Conservation (phyloP, 2,329 filamentous ascomycete species). For the Chaetothyriales sp. region DNA sequence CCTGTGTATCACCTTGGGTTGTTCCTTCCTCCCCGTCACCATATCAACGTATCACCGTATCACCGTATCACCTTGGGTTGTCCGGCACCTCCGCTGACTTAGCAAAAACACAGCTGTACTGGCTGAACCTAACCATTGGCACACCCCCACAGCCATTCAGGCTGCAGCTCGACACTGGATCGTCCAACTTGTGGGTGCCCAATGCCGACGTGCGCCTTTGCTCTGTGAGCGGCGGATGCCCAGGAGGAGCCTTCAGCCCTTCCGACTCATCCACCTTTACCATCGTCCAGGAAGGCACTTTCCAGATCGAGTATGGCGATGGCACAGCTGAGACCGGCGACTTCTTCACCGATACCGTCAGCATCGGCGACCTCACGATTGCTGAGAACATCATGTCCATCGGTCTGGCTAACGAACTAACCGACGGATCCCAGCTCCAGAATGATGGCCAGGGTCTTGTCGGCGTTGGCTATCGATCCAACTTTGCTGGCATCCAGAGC, state of each 20-base stretch:
- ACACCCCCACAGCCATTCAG: slow-evolving; percentile 12
- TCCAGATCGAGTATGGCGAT: slow-evolving; percentile 41
- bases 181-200: slow-evolving; percentile 12
- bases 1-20: background rate
- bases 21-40: no score
- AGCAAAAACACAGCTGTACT: background rate
- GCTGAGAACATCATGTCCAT: slow-evolving; percentile 50
- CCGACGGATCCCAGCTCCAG: slow-evolving; percentile 36
- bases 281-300: background rate
- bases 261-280: background rate
- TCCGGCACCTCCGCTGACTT: background rate
- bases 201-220: slow-evolving; percentile 2
- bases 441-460: slow-evolving; percentile 48
- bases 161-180: slow-evolving; percentile 13
- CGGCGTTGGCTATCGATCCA: slow-evolving; percentile 36
- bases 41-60: no score
- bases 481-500: slow-evolving; percentile 24
- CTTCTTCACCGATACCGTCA: slow-evolving; percentile 1
- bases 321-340: slow-evolving; percentile 40
- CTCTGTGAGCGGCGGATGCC: background rate
- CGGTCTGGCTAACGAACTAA: slow-evolving; percentile 42
- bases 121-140: slow-evolving; percentile 9
- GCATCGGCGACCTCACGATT: slow-evolving; percentile 27
- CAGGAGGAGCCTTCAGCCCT: background rate
- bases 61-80: background rate